These are phyloP conservation scores for Torulaspora gathmanii DNA, from an alignment of 805 yeast species.

Conservation along the genomic window DNA sequence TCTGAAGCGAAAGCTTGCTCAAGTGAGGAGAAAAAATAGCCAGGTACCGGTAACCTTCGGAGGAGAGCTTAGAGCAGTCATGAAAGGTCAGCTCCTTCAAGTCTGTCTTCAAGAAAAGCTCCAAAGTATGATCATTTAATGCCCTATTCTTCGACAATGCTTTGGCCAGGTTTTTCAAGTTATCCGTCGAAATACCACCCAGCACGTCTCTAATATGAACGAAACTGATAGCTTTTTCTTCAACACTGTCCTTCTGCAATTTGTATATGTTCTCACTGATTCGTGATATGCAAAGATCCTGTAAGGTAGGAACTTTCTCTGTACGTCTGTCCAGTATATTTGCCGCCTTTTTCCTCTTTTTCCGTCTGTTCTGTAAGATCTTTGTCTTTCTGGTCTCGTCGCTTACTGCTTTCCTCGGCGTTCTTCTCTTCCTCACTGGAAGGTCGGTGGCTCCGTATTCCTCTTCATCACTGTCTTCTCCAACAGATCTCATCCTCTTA, in stretches of 20 bases:
- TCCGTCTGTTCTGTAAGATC: conserved; percentile 57
- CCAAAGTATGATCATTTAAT: conserved; percentile 63
- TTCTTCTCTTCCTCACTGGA: background rate
- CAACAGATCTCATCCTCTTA: conserved; percentile 7
- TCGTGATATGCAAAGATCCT: conserved; percentile 72
- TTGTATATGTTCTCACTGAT: conserved; percentile 43
- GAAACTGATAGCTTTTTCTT: conserved; percentile 13
- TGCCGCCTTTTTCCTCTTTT: conserved; percentile 74
- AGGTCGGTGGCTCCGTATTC: conserved; percentile 14
- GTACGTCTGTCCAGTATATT: conserved; percentile 73
- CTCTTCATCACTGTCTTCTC: conserved; percentile 25
- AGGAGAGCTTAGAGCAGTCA: conserved; percentile 83
- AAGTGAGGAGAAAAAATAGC: conserved; percentile 77
- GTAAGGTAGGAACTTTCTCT: conserved; percentile 62
- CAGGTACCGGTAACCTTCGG: conserved; percentile 59
- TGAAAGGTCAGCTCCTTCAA: conserved; percentile 63
- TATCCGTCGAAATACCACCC: conserved; percentile 79
- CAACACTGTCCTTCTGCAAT: conserved; percentile 21
- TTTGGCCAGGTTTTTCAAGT: conserved; percentile 64
- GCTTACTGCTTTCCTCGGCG: background rate
- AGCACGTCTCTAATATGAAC: conserved; percentile 51
- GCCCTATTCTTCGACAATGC: conserved; percentile 82
- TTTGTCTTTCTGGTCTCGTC: conserved; percentile 15
- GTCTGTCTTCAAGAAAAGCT: conserved; percentile 64
- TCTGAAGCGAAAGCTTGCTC: conserved; percentile 59